Percentiles rank a stretch among this genome's conserved stretches.
These are phyloP conservation scores for Zangia roseola DNA, from an alignment of 768 basidiomycete species.

Conservation along the genomic window DNA sequence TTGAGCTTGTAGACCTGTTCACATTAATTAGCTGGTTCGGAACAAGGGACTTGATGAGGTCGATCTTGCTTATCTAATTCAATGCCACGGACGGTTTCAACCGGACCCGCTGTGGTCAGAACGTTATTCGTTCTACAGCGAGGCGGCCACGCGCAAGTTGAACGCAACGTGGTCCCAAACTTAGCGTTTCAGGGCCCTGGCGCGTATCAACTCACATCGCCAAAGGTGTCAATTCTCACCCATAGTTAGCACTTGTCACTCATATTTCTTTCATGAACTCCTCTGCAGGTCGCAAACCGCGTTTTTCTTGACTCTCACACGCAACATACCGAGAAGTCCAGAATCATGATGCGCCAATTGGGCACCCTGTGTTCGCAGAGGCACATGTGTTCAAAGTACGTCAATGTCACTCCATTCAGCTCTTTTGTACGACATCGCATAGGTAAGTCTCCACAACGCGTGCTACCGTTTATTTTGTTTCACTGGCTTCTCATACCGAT, in stretches of 20 bases:
- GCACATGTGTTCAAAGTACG: slow-evolving; percentile 33
- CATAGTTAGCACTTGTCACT: slow-evolving; percentile 20
- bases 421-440: slow-evolving; percentile 34
- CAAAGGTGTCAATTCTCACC: slow-evolving; percentile 17
- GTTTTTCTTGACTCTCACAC: slow-evolving; percentile 37
- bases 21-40: slow-evolving; percentile 7
- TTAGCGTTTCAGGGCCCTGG: slow-evolving; percentile 22
- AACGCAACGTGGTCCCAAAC: slow-evolving; percentile 21
- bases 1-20: background rate
- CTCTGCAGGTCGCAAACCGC: slow-evolving; percentile 28
- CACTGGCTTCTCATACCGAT: slow-evolving; percentile 24
- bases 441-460: slow-evolving; percentile 33
- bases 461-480: slow-evolving; percentile 22
- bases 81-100: slow-evolving; percentile 19
- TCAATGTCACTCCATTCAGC: slow-evolving; percentile 30
- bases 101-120: slow-evolving; percentile 15
- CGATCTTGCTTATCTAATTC: slow-evolving; percentile 27
- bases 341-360: slow-evolving; percentile 28
- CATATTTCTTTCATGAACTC: slow-evolving; percentile 25
- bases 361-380: slow-evolving; percentile 28
- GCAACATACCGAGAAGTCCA: slow-evolving; percentile 33
- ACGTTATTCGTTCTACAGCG: background rate
- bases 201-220: slow-evolving; percentile 29
- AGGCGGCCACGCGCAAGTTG: slow-evolving; percentile 19
- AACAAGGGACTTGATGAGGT: slow-evolving; percentile 4